phyloP scores from a whole-genome alignment of 2,329 filamentous ascomycete genomes.

The Elsinoe perseae region DNA sequence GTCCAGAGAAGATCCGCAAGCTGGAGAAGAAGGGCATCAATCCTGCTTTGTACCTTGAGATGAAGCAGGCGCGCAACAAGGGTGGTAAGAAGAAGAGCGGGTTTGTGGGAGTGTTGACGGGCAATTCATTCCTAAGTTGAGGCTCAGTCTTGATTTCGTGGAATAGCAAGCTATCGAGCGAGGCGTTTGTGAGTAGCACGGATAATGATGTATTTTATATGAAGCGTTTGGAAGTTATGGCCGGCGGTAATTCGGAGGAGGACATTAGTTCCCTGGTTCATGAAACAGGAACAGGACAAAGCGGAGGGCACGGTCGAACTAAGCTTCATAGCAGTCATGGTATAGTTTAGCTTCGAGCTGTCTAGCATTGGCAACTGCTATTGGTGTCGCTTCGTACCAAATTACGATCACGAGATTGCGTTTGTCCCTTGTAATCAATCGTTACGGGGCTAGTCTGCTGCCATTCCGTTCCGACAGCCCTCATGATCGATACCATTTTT shows the following conservation, averaged over 20 bases:
- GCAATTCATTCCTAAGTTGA: constrained; percentile 29
- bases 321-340: constrained; percentile 11
- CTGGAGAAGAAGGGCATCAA: constrained; percentile 43
- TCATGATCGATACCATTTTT: not conserved
- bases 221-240: not conserved
- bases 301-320: not conserved
- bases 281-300: not conserved
- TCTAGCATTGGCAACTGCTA: constrained; percentile 2
- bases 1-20: constrained; percentile 37
- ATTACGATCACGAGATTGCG: not conserved
- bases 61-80: constrained; percentile 38
- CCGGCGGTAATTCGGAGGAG: too few relatives aligned
- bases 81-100: constrained; percentile 26
- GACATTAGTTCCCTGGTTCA: not conserved
- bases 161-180: not conserved
- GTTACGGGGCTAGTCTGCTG: not conserved
- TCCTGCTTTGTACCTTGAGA: constrained; percentile 40
- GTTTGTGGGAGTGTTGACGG: constrained; percentile 24
- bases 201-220: constrained; percentile 1
- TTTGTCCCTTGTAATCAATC: constrained; percentile 1
- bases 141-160: not conserved
- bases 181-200: constrained; percentile 7
- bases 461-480: not conserved
- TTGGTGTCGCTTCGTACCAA: not conserved
- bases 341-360: not conserved